Percentiles rank a stretch among this genome's conserved stretches.
Conservation (phyloP, 2,329 filamentous ascomycete species). For the Claviceps sp. region DNA sequence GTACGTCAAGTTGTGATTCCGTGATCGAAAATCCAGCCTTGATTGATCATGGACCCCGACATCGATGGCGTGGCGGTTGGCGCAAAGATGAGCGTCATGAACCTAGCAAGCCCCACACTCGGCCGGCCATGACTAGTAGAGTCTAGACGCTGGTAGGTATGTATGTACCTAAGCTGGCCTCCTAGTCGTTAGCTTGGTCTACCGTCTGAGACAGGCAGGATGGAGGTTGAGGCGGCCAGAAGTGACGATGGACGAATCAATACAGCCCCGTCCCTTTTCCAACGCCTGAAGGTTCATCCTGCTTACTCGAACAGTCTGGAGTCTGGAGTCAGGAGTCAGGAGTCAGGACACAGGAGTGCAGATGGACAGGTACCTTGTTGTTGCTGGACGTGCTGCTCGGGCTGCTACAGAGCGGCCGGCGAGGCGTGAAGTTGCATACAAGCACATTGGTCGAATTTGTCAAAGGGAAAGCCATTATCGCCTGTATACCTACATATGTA, state of each 20-base stretch:
- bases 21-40: too few relatives aligned
- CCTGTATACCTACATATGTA: too few relatives aligned
- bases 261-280: background rate
- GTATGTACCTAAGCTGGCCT: background rate
- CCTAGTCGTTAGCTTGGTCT: background rate
- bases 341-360: too few relatives aligned
- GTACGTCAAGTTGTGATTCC: background rate
- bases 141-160: background rate
- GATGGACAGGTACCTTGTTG: too few relatives aligned
- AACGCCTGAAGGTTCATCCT: background rate
- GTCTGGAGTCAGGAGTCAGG: too few relatives aligned
- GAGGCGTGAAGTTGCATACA: background rate
- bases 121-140: background rate
- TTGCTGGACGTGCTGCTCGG: too few relatives aligned
- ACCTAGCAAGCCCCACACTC: background rate
- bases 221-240: background rate
- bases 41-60: too few relatives aligned
- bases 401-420: background rate
- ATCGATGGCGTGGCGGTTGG: too few relatives aligned
- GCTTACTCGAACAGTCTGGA: too few relatives aligned
- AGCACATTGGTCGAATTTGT: too few relatives aligned
- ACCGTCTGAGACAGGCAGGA: background rate
- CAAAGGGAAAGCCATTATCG: too few relatives aligned
- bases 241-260: background rate
- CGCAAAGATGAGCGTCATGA: background rate